phyloP scores from a whole-genome alignment of 495 filamentous ascomycete genomes.

The Penicillium roqueforti region DNA sequence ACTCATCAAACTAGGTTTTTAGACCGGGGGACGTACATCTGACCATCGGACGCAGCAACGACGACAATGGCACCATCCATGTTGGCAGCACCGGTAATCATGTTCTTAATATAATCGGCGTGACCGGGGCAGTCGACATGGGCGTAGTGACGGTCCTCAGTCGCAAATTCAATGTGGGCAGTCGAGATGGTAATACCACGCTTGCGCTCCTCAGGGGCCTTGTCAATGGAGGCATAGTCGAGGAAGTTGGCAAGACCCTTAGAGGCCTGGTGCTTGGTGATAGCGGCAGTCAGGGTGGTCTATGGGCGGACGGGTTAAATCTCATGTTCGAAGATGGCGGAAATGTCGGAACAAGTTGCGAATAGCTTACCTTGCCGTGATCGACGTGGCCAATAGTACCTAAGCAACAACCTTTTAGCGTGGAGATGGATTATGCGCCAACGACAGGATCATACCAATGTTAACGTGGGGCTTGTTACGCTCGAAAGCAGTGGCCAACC shows the following conservation, averaged over 20 bases:
- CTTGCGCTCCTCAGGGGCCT: constrained; percentile 97
- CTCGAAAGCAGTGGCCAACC: constrained; percentile 77
- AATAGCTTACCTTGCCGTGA: constrained; percentile 82
- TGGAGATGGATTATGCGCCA: neutral
- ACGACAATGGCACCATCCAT: constrained; percentile 99
- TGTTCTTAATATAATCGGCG: constrained; percentile 99
- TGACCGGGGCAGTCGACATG: constrained; percentile 99
- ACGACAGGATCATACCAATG: constrained; percentile 60
- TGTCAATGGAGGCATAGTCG: constrained; percentile 96
- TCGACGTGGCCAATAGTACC: constrained; percentile 99
- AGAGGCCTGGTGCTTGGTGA: constrained; percentile 92
- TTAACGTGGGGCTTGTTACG: constrained; percentile 96
- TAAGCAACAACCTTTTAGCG: constrained; percentile 28
- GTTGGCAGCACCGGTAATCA: constrained; percentile 96
- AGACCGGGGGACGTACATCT: constrained; percentile 60
- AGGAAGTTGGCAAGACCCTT: constrained; percentile 92
- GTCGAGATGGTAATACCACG: constrained; percentile 99
- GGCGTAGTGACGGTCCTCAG: constrained; percentile 88
- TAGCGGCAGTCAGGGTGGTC: constrained; percentile 97
- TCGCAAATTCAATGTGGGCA: constrained; percentile 96
- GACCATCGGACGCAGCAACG: constrained; percentile 95
- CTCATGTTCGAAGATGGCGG: neutral
- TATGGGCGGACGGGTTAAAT: constrained; percentile 38
- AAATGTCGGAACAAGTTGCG: constrained; percentile 2
- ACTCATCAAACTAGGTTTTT: neutral